Percentiles rank a stretch among this genome's conserved stretches.
phyloP scores from a whole-genome alignment of 352 stramenopile genomes.

The Globisporangium acanthophoron region DNA sequence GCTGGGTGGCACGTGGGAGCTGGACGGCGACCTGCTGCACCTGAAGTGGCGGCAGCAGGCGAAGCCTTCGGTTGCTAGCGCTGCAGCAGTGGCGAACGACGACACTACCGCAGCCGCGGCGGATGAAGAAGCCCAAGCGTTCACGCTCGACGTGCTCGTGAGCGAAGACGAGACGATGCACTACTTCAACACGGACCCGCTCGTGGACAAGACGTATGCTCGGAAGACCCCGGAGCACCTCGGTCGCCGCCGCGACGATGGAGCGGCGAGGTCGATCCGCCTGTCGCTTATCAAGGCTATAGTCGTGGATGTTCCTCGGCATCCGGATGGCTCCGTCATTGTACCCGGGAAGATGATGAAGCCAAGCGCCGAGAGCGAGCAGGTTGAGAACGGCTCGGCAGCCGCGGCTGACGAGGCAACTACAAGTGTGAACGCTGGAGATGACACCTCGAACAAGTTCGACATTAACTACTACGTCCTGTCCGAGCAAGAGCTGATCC shows the following conservation, averaged over 20 bases:
- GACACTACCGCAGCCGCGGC: background rate
- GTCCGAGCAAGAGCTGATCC: conserved; percentile 54
- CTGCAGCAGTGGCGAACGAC: background rate
- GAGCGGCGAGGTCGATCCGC: conserved; percentile 38
- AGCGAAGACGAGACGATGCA: conserved; percentile 70
- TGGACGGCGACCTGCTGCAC: conserved; percentile 78
- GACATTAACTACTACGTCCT: conserved; percentile 52
- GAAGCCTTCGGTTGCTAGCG: conserved; percentile 6
- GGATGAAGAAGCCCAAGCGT: conserved; percentile 41
- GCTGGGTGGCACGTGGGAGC: conserved; percentile 62
- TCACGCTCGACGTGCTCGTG: conserved; percentile 70
- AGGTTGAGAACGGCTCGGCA: conserved; percentile 1
- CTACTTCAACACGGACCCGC: conserved; percentile 64
- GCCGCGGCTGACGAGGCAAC: conserved; percentile 6
- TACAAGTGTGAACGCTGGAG: background rate
- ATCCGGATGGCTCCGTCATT: conserved; percentile 34
- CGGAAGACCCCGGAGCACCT: conserved; percentile 61
- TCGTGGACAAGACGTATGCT: conserved; percentile 62
- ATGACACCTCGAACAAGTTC: conserved; percentile 9
- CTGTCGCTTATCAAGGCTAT: conserved; percentile 65
- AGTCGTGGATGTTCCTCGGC: conserved; percentile 44
- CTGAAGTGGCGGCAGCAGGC: conserved; percentile 57
- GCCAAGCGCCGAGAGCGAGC: conserved; percentile 1
- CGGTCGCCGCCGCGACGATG: conserved; percentile 25
- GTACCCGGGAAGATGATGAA: conserved; percentile 6